Evolutionary conservation across 2,329 filamentous ascomycete species (phyloP).

Genomic region (Chaetomium sp.): DNA sequence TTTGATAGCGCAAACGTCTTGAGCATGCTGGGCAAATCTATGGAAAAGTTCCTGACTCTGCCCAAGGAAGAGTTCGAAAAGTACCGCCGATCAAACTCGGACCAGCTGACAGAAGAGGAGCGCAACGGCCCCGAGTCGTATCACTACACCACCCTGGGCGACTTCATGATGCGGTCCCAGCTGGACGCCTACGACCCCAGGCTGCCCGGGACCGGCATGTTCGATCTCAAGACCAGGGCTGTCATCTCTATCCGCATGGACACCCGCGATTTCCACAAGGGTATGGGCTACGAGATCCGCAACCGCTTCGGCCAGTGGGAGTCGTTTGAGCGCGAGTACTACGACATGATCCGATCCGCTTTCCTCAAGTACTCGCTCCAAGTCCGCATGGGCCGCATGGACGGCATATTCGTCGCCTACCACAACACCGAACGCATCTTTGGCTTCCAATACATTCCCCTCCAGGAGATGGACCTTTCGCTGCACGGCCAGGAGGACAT

Average conservation of each 20-base stretch:
- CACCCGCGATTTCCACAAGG: constrained; percentile 67
- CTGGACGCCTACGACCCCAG: constrained; percentile 86
- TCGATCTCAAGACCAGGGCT: constrained; percentile 93
- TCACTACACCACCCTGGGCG: constrained; percentile 82
- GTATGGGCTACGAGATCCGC: constrained; percentile 85
- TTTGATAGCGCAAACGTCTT: constrained; percentile 83
- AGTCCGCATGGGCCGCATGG: constrained; percentile 96
- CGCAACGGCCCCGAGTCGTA: constrained; percentile 74
- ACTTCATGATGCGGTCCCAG: constrained; percentile 94
- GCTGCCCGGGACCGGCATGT: constrained; percentile 88
- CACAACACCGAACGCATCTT: constrained; percentile 96
- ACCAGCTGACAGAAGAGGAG: constrained; percentile 71
- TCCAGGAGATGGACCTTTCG: constrained; percentile 84
- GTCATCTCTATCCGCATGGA: constrained; percentile 93
- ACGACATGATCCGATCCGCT: constrained; percentile 91
- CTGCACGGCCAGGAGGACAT: constrained; percentile 75
- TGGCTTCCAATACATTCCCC: constrained; percentile 90
- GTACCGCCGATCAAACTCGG: constrained; percentile 70
- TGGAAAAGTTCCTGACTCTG: constrained; percentile 92
- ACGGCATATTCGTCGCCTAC: constrained; percentile 95
- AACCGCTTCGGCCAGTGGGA: constrained; percentile 75
- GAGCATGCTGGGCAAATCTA: constrained; percentile 89
- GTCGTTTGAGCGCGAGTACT: constrained; percentile 94
- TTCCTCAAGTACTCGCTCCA: constrained; percentile 97
- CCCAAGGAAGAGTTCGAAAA: constrained; percentile 82